A percentile compares a stretch with the other conserved stretches of the same genome.
These are phyloP conservation scores for Phytophthora pseudosyringae DNA, from an alignment of 352 stramenopile genomes.

Conservation along the genomic window DNA sequence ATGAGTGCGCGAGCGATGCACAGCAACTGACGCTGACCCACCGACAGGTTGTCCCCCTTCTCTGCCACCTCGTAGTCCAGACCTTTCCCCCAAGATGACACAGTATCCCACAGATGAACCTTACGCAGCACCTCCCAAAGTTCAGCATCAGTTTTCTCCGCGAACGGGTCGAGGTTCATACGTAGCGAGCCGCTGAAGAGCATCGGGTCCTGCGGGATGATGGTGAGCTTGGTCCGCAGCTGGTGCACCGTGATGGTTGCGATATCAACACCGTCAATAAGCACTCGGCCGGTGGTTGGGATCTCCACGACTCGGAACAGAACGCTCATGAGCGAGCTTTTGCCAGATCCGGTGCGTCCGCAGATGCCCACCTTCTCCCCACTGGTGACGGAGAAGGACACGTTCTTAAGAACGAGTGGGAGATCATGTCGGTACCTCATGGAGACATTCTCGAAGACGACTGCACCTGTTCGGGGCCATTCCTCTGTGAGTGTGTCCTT, in stretches of 20 bases:
- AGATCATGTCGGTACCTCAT: slow-evolving; percentile 60
- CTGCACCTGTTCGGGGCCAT: slow-evolving; percentile 47
- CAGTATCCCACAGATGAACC: slow-evolving; percentile 63
- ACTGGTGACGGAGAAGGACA: slow-evolving; percentile 57
- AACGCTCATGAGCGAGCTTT: slow-evolving; percentile 53
- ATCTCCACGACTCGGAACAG: slow-evolving; percentile 54
- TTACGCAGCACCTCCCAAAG: slow-evolving; percentile 57
- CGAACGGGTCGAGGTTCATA: slow-evolving; percentile 92
- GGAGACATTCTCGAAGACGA: slow-evolving; percentile 51
- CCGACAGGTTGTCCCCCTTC: slow-evolving; percentile 94
- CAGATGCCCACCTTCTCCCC: slow-evolving; percentile 87
- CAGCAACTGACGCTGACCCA: slow-evolving; percentile 95
- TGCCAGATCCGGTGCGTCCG: slow-evolving; percentile 50
- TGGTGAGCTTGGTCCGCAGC: slow-evolving; percentile 45
- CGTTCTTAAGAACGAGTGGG: slow-evolving; percentile 45
- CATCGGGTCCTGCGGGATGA: slow-evolving; percentile 90
- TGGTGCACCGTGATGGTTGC: slow-evolving; percentile 39
- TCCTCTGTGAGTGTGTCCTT: slow-evolving; percentile 4
- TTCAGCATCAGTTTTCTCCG: slow-evolving; percentile 61
- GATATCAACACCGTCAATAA: slow-evolving; percentile 89
- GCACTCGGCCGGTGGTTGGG: slow-evolving; percentile 54
- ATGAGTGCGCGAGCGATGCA: slow-evolving; percentile 95
- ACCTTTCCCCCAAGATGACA: slow-evolving; percentile 60
- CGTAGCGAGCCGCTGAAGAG: slow-evolving; percentile 90
- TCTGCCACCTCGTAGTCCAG: slow-evolving; percentile 91